Evolutionary conservation across 2,329 filamentous ascomycete genomes (phyloP).

Genomic region (Exophiala mesophila): DNA sequence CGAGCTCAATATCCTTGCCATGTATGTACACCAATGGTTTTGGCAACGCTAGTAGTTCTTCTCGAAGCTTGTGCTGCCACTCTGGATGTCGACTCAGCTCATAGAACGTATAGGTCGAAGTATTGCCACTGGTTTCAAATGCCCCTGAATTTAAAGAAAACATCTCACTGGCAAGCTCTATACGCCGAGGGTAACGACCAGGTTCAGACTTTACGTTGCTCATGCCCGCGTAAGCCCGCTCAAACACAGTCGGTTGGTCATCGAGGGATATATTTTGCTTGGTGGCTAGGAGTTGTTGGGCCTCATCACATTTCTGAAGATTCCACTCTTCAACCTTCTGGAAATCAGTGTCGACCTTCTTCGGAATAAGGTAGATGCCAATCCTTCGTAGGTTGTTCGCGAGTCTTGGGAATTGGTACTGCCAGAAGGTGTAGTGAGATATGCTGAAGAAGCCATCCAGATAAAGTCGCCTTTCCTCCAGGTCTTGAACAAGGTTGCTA

Average conservation of each 20-base stretch:
- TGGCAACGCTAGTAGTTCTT: slow-evolving; percentile 28
- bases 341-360: slow-evolving; percentile 64
- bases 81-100: slow-evolving; percentile 30
- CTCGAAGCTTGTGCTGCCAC: slow-evolving; percentile 28
- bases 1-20: neutral
- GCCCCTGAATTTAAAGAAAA: slow-evolving; percentile 17
- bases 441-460: slow-evolving; percentile 37
- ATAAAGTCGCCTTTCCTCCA: slow-evolving; percentile 54
- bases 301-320: slow-evolving; percentile 51
- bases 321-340: slow-evolving; percentile 63
- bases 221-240: slow-evolving; percentile 34
- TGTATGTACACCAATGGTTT: slow-evolving; percentile 15
- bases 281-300: slow-evolving; percentile 41
- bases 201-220: slow-evolving; percentile 52
- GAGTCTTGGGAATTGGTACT: slow-evolving; percentile 53
- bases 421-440: slow-evolving; percentile 1
- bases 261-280: slow-evolving; percentile 31
- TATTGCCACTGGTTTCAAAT: slow-evolving; percentile 39
- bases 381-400: slow-evolving; percentile 38
- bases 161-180: slow-evolving; percentile 12
- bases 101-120: slow-evolving; percentile 39
- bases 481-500: slow-evolving; percentile 59
- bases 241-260: slow-evolving; percentile 39
- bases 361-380: slow-evolving; percentile 57
- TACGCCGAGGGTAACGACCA: slow-evolving; percentile 1